Evolutionary conservation across 257 asterid species (phyloP), one percentile per base, ranked within the genome.

Genomic region (Avicennia marina): DNA sequence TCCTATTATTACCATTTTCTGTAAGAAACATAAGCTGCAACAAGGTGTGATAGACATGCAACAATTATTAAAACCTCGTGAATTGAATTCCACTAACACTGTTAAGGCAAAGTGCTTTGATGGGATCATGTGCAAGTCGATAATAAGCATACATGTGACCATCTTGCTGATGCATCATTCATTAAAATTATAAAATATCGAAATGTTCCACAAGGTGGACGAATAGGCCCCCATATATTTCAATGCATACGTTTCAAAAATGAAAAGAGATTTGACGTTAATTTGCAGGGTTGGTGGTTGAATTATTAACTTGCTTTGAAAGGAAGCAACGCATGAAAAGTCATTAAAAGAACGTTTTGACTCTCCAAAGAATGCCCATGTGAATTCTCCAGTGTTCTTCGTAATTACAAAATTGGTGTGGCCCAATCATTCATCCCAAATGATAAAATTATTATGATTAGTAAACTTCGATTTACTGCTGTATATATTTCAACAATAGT

Each of bases 1-100:
- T 9, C n/a, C 36, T 2, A 57, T 21, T n/a, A n/a, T n/a, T n/a
- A 40, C 40, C 41, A 43, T 57, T 56, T 25, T 57, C 24, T 13
- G 38, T 57, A 16, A 24, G 63, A 22, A 57, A n/a, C 52, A 41
- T 38, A 11, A 7, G 17, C 27, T 2, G n/a, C n/a, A n/a, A 39
- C 25, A 41, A 26, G 11, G 11, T 7, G n/a, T 18, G 15, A 12
- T 2, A 11, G 39, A 56, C 24, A 22, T 39, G 25, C n/a, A 12
- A 2, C 52, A 57, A 57, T 52, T 10, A 25, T 52, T 12, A 20
- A 51, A 63, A 18, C 32, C 8, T 39, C 18, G 45, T 1, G 61
- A 63, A 16, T 11, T 4, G n/a, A 24, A 63, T 63, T 48, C 56
- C n/a, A 24, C 55, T 38, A 36, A 19, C 26, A 62, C 49, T 62